Base-by-base conservation (phyloP, 768 basidiomycete species). In the Collybiopsis confluens region DNA sequence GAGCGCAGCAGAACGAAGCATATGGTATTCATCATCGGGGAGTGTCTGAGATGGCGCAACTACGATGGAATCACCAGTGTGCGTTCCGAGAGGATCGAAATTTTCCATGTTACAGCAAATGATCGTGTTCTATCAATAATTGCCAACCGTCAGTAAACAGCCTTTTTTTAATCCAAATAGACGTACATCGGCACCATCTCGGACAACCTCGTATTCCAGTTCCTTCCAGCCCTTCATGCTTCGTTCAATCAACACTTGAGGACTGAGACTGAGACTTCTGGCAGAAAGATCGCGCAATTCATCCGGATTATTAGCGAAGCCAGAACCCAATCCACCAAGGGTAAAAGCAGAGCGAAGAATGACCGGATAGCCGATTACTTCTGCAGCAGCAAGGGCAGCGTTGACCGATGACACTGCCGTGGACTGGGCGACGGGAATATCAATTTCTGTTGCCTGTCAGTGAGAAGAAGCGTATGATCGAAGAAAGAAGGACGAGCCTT, bases 151-250 rank as follows among this genome's bases (percentile, higher is more conserved):
- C 44, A 28, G 60, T 48, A 27, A 16, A 54, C 36, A 54, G 23
- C 27, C 35, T n/a, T 46, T 36, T n/a, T 42, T 37, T 16, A 23
- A 52, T 44, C 56, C 23, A 54, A 16, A 4, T 5, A 33, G 5
- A 83, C 89, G 60, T 69, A 93, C 92, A 72, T 99, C 97, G 47
- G 96, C 96, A 60, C 81, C 94, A 67, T 99, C 97, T 51, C 97
- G 89, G 64, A 98, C 97, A 57, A 99, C 97, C 68, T 99, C 97
- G 62, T 98, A 99, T 72, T 99, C 97, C 58, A 98, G 80, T 73
- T 99, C 97, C 68, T 99, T 99, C 97, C 97, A 99, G 27, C 97
- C 97, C 72, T 98, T 98, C 88, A 99, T 90, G 61, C 89, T 92
- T 46, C 94, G 89, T 73, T 98, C 97, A 58, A 99, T 94, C 54